Conservation (phyloP, 208 protist genomes). For the Hexamita inflata region DNA sequence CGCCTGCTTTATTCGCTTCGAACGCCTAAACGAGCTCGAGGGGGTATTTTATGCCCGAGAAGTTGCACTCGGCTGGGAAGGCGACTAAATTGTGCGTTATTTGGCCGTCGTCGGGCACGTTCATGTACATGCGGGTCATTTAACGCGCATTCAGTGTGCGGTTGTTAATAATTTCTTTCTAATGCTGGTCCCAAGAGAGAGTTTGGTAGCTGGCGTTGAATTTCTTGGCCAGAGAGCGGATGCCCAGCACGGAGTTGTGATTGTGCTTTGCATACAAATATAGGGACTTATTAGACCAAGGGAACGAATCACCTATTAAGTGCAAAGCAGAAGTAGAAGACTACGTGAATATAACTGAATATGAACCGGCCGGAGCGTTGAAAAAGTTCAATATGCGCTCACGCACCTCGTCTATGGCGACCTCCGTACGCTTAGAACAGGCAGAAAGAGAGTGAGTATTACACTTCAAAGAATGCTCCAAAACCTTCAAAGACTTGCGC, state of each 20-base stretch:
- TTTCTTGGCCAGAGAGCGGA: conserved; percentile 51
- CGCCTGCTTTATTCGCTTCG: conserved; percentile 6
- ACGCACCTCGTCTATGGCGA: conserved; percentile 38
- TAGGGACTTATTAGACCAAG: conserved; percentile 41
- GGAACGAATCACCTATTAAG: conserved; percentile 55
- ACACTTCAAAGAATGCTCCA: conserved; percentile 38
- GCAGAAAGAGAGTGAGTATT: conserved; percentile 44
- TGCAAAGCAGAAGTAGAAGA: conserved; percentile 52
- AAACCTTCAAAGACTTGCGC: conserved; percentile 14
- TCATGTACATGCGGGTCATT: neutral
- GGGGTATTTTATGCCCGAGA: conserved; percentile 49
- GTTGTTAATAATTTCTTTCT: neutral
- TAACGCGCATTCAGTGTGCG: neutral
- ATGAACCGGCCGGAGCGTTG: conserved; percentile 47
- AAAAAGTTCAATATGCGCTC: conserved; percentile 51
- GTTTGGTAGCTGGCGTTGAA: conserved; percentile 28
- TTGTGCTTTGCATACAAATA: conserved; percentile 48
- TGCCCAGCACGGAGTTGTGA: conserved; percentile 62
- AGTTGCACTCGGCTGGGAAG: conserved; percentile 51
- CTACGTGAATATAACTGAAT: conserved; percentile 61
- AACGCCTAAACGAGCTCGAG: conserved; percentile 43
- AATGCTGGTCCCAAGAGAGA: conserved; percentile 23
- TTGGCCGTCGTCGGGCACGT: neutral
- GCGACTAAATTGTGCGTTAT: conserved; percentile 11
- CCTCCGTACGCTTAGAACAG: conserved; percentile 13